These are phyloP conservation scores for Fraxinus floribunda DNA, from an alignment of 305 asterid genomes.

Conservation along the genomic window DNA sequence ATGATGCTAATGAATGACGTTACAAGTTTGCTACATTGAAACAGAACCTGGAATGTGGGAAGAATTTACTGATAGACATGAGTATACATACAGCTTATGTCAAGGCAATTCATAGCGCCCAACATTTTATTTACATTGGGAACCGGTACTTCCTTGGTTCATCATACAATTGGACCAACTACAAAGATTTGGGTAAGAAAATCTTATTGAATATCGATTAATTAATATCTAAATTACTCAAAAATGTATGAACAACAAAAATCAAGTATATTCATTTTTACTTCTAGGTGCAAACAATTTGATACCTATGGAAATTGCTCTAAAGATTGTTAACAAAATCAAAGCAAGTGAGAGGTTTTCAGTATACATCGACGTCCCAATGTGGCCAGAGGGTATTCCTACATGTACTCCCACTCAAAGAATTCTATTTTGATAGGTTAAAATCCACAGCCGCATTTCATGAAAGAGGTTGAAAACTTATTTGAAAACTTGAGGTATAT, in stretches of 20 bases:
- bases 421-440: constrained; percentile 72
- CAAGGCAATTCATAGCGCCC: constrained; percentile 69
- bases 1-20: neutral
- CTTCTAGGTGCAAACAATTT: constrained; percentile 61
- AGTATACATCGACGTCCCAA: constrained; percentile 59
- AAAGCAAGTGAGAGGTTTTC: constrained; percentile 61
- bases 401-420: constrained; percentile 62
- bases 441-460: neutral
- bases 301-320: constrained; percentile 75
- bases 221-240: neutral
- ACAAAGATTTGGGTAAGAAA: constrained; percentile 51
- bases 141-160: constrained; percentile 77
- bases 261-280: neutral
- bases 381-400: constrained; percentile 80
- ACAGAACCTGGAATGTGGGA: constrained; percentile 68
- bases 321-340: constrained; percentile 58
- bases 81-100: constrained; percentile 75
- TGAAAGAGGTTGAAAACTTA: neutral
- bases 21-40: constrained; percentile 4
- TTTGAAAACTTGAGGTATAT: constrained; percentile 38
- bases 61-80: constrained; percentile 72
- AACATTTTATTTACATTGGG: constrained; percentile 65
- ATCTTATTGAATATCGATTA: neutral
- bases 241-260: neutral
- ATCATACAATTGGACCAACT: constrained; percentile 60